Evolutionary conservation across 2,329 filamentous ascomycete genomes (phyloP), one percentile per base, ranked within the genome.

Genomic region (Ceratocystis lukuohia): DNA sequence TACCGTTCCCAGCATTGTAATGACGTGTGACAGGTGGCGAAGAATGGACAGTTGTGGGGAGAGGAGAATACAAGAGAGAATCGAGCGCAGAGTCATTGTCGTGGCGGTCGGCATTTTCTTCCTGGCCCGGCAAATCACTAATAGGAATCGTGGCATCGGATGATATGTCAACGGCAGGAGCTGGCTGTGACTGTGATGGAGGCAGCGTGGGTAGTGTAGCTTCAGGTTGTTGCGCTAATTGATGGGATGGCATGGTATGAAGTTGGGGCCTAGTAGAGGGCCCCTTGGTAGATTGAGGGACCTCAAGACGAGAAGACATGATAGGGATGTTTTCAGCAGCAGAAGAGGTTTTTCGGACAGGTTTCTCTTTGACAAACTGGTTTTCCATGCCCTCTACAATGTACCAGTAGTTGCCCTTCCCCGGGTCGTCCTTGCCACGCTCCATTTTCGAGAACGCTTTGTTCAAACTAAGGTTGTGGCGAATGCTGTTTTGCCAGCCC

Each of bases 401-500:
- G 56, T 86, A 85, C 94, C 94, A 97, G 78, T 97, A 97, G 76
- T 96, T 93, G 56, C 94, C 94, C 77, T 97, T 97, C 71, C 94
- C 94, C 2, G 93, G 92, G 72, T 97, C 94, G 73, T 96, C 92
- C 80, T 97, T 97, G 67, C 92, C 91, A 68, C 94, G 84, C 75
- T 96, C 92, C 73, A 96, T 88, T 78, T 97, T 97, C 74, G 92
- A 86, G 73, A 97, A 97, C 61, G 89, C 90, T 77, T 97, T 97
- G 80, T 96, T 96, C 57, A 99, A 80, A 73, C 92, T 96, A 44
- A 99, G 84, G 71, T 99, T 99, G 76, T 99, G 94, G 44, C 94
- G 88, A 74, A 99, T 99, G 78, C 94, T 97, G 76, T 99, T 99
- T 76, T 97, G 93, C 94, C 94, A 99, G 69, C 94, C 93, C 10